A percentile compares a stretch with the other conserved stretches of the same genome.
These are phyloP conservation scores for Boletus semigastroideus DNA, from an alignment of 1,284 basidiomycete species.

Conservation along the genomic window DNA sequence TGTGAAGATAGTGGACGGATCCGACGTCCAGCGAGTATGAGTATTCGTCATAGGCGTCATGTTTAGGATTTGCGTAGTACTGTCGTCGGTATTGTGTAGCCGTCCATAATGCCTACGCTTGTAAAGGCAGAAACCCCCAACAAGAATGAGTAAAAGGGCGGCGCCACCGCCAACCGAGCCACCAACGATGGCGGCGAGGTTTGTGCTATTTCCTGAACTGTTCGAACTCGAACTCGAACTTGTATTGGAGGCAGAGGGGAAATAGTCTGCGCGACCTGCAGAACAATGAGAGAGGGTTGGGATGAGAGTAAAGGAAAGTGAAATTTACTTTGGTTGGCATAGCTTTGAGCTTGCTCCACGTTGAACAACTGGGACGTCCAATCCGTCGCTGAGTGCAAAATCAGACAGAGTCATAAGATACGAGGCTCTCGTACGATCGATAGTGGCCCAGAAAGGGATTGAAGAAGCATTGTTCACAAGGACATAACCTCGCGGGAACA, in stretches of 20 bases:
- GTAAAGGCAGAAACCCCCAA: slow-evolving; percentile 21
- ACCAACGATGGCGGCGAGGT: slow-evolving; percentile 24
- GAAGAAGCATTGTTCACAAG: slow-evolving; percentile 15
- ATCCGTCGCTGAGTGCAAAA: slow-evolving; percentile 11
- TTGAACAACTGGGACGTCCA: slow-evolving; percentile 21
- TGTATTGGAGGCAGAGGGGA: neutral
- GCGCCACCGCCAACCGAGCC: slow-evolving; percentile 20
- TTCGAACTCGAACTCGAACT: slow-evolving; percentile 1
- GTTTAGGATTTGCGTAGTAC: neutral
- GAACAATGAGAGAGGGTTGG: neutral
- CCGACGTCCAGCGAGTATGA: slow-evolving; percentile 12
- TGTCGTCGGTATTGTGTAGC: neutral
- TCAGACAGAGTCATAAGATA: neutral
- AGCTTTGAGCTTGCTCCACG: slow-evolving; percentile 10
- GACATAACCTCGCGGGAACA: slow-evolving; percentile 23
- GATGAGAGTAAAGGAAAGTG: too few species aligned
- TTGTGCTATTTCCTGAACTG: slow-evolving; percentile 1
- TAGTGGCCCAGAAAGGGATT: slow-evolving; percentile 30
- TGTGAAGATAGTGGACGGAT: slow-evolving; percentile 3
- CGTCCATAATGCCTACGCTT: slow-evolving; percentile 7
- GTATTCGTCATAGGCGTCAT: neutral
- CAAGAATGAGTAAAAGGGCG: slow-evolving; percentile 17
- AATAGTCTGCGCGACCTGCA: slow-evolving; percentile 12
- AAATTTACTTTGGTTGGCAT: slow-evolving; percentile 8
- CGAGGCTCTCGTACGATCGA: slow-evolving; percentile 20